Conservation (phyloP, 257 asterid species). For the Solanum lycopersicoides region DNA sequence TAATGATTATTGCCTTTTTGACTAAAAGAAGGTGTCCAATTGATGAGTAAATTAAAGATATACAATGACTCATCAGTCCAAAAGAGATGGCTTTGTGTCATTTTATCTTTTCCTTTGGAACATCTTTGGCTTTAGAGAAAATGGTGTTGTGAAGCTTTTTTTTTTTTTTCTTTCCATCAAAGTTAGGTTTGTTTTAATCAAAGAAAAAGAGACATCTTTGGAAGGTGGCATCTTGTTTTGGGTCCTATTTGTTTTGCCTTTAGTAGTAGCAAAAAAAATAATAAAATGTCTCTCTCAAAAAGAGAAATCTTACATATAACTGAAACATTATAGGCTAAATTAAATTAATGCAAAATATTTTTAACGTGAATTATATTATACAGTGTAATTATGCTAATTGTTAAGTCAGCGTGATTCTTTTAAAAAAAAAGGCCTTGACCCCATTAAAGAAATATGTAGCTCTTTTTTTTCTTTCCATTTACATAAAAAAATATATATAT, state of each 20-base stretch:
- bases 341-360: neutral
- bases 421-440: neutral
- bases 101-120: neutral
- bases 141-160: neutral
- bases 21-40: neutral
- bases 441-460: neutral
- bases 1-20: neutral
- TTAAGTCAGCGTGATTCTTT: neutral
- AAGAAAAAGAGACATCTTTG: slow-evolving; percentile 4
- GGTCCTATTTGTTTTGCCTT: slow-evolving; percentile 1
- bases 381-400: neutral
- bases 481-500: neutral
- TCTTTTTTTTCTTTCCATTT: no score
- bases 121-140: neutral
- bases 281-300: neutral
- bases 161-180: neutral
- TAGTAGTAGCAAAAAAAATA: neutral
- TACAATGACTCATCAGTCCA: neutral
- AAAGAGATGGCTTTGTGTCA: neutral
- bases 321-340: neutral
- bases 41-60: neutral
- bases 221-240: slow-evolving; percentile 3
- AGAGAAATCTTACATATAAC: neutral
- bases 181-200: neutral
- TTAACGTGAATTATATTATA: neutral